Percentiles rank a stretch among this genome's conserved stretches.
phyloP scores from a whole-genome alignment of 176 grass and related monocot species.

The Juncus inflexus region DNA sequence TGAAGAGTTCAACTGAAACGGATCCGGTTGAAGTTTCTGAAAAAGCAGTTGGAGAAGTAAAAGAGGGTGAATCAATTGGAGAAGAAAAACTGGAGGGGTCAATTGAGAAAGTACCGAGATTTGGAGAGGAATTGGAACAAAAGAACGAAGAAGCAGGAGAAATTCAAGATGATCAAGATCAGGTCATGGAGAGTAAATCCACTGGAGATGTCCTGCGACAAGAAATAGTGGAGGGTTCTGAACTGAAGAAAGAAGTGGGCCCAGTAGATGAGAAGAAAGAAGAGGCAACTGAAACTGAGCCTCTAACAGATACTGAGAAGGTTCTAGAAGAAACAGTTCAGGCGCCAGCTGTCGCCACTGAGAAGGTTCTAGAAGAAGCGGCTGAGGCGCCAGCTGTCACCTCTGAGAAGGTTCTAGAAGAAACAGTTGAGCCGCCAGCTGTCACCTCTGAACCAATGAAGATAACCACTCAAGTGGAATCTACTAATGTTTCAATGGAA shows the following conservation, averaged over 20 bases:
- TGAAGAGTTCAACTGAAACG: neutral
- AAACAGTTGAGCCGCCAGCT: neutral
- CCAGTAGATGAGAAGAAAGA: neutral
- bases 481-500: constrained; percentile 10
- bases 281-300: neutral
- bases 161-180: constrained; percentile 7
- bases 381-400: too few species aligned
- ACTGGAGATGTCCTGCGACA: constrained; percentile 6
- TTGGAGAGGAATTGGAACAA: constrained; percentile 17
- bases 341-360: too few species aligned
- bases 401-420: neutral
- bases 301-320: neutral
- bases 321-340: neutral
- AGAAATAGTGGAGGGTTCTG: constrained; percentile 1
- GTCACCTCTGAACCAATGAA: neutral
- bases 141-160: constrained; percentile 15
- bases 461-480: neutral
- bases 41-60: neutral
- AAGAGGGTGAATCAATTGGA: neutral
- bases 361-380: neutral
- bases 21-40: constrained; percentile 15
- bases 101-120: neutral
- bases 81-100: neutral
- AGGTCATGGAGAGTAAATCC: neutral
- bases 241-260: neutral